phyloP scores from a whole-genome alignment of 805 yeast species.

The Candida koratica region DNA sequence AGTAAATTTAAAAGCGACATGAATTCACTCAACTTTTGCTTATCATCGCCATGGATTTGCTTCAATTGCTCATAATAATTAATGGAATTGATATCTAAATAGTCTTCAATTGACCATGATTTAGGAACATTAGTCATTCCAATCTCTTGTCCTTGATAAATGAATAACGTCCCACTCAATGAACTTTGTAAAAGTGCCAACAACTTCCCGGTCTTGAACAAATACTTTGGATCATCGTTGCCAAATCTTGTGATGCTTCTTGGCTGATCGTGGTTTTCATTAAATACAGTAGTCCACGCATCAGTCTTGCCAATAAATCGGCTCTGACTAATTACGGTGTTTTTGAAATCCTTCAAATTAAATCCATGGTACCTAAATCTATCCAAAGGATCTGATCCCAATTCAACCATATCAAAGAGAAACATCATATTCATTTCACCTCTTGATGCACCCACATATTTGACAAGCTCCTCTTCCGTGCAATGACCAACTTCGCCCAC shows the following conservation, averaged over 20 bases:
- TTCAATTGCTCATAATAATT: conserved; percentile 38
- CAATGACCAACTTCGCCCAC: conserved; percentile 57
- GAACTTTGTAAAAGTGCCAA: conserved; percentile 43
- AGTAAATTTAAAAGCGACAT: conserved; percentile 33
- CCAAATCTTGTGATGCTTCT: conserved; percentile 53
- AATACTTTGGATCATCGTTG: conserved; percentile 26
- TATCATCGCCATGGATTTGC: conserved; percentile 17
- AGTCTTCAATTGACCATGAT: conserved; percentile 47
- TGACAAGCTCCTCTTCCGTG: conserved; percentile 36
- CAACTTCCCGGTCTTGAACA: conserved; percentile 44
- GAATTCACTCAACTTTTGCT: conserved; percentile 17
- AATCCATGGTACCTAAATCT: conserved; percentile 35
- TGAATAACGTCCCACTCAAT: conserved; percentile 51
- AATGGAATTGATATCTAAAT: conserved; percentile 47
- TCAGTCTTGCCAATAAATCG: conserved; percentile 45
- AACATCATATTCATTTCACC: conserved; percentile 38
- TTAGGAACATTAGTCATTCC: conserved; percentile 48
- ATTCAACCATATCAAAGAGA: conserved; percentile 32
- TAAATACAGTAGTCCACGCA: conserved; percentile 54
- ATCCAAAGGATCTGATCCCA: conserved; percentile 37
- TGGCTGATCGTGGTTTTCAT: conserved; percentile 62
- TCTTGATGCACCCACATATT: conserved; percentile 39
- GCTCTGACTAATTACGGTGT: conserved; percentile 32
- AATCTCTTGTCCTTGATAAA: conserved; percentile 61
- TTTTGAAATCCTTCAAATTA: conserved; percentile 39